Evolutionary conservation across 116 monocot species (phyloP).

Genomic region (Dioscorea cayenensis): DNA sequence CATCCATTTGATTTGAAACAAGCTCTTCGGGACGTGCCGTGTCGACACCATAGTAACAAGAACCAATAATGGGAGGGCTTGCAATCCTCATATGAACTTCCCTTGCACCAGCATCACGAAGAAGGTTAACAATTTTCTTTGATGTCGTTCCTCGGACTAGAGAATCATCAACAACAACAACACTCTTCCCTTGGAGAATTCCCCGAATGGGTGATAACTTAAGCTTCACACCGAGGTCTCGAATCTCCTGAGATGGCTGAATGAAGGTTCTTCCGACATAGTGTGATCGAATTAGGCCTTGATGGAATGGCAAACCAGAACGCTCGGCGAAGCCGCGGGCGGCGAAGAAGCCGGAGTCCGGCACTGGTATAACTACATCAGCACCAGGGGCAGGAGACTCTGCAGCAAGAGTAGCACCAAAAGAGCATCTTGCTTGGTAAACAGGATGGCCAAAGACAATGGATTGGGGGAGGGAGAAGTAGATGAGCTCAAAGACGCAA

Average conservation of each 20-base stretch:
- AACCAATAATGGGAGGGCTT: constrained; percentile 71
- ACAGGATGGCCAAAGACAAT: constrained; percentile 70
- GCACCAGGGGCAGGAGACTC: constrained; percentile 69
- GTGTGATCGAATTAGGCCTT: constrained; percentile 81
- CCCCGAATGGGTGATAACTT: constrained; percentile 76
- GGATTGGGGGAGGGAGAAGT: constrained; percentile 88
- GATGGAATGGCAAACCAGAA: constrained; percentile 67
- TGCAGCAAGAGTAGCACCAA: constrained; percentile 59
- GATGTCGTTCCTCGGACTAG: constrained; percentile 93
- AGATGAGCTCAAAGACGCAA: constrained; percentile 92
- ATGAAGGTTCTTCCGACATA: constrained; percentile 89
- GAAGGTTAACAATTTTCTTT: constrained; percentile 70
- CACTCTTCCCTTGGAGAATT: constrained; percentile 64
- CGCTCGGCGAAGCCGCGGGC: constrained; percentile 64
- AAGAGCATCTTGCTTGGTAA: constrained; percentile 36
- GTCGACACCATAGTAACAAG: constrained; percentile 86
- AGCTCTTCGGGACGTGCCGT: constrained; percentile 71
- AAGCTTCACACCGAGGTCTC: constrained; percentile 77
- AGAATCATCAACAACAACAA: constrained; percentile 88
- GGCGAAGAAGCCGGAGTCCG: constrained; percentile 88
- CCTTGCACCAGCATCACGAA: constrained; percentile 56
- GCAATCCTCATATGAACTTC: constrained; percentile 96
- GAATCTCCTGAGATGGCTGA: constrained; percentile 72
- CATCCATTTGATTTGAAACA: constrained; percentile 72
- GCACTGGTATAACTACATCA: constrained; percentile 89